These are phyloP conservation scores for Hevea brasiliensis DNA, from an alignment of 345 rosid genomes.

Conservation along the genomic window DNA sequence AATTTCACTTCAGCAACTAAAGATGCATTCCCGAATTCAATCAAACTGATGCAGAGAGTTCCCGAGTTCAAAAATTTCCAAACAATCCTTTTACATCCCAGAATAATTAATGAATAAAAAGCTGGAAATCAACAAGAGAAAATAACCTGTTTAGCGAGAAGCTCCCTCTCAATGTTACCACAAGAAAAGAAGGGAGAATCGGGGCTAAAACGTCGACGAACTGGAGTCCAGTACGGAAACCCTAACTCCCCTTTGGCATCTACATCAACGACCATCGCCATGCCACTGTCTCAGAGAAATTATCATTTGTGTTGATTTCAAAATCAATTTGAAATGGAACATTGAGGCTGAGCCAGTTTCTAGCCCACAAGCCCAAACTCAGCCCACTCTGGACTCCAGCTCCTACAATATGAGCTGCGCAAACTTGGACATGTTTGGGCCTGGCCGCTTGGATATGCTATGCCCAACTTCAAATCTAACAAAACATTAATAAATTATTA, in stretches of 20 bases:
- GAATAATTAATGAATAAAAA: no score
- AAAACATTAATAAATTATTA: no score
- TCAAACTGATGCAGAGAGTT: neutral
- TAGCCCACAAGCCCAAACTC: neutral
- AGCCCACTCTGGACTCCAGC: neutral
- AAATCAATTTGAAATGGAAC: neutral
- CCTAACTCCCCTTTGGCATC: constrained; percentile 38
- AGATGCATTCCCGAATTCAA: neutral
- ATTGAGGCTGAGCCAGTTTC: constrained; percentile 1
- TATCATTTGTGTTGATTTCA: constrained; percentile 6
- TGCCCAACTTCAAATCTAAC: no score
- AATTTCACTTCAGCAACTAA: neutral
- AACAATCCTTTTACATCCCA: neutral
- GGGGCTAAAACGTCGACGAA: constrained; percentile 57
- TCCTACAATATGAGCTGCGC: no score
- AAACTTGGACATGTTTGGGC: no score
- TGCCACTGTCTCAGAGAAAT: neutral
- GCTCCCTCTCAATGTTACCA: constrained; percentile 90
- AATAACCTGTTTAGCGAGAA: constrained; percentile 83
- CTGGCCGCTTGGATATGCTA: no score
- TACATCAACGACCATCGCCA: constrained; percentile 45
- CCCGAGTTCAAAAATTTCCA: no score
- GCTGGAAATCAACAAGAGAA: neutral
- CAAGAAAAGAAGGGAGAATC: constrained; percentile 84
- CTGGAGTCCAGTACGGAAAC: constrained; percentile 70